Evolutionary conservation across 768 basidiomycete species (phyloP), one percentile per base, ranked within the genome.

Genomic region (Bullera alba): DNA sequence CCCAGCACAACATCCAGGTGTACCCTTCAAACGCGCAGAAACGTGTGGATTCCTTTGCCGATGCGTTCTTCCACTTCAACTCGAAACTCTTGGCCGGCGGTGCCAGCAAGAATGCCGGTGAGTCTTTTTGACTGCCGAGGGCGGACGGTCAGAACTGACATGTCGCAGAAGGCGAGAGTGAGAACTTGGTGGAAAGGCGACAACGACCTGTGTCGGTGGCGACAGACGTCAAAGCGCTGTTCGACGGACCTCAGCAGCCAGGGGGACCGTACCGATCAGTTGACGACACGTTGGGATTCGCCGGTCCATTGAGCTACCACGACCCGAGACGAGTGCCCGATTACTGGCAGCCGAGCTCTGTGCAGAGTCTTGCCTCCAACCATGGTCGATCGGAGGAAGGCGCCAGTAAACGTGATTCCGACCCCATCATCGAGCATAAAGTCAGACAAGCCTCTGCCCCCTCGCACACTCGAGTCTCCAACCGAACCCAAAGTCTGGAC

Each of bases 41-140:
- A 73, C 79, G 89, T 39, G 85, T 85, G 5, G 92, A 96, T 65
- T 89, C 90, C 1, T 92, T 93, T 65, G 85, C 90, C 28, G 90
- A 93, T 67, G 87, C 91, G 1, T 92, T 93, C 78, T 87, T 90
- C 22, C 90, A 93, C 72, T 93, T 95, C 71, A 89, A 95, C 69
- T 89, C 87, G 75, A 95, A 91, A 73, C 82, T 95, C 1, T 77
- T 95, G 42, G 84, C 90, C 15, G 84, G 85, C 19, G 50, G 67
- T 27, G 81, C 84, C 7, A 79, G n/a, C n/a, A n/a, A 82, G 61
- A 80, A 82, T 43, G 80, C 81, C 51, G 85, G 85, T 66, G 38
- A 50, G 64, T 58, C 29, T 77, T 73, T 79, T 78, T 78, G 58
- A 54, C 75, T 69, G 34, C 42, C 29, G 47, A 53, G 46, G 48